These are phyloP conservation scores for Psilocybe tampanensis DNA, from an alignment of 768 basidiomycete genomes.

Conservation along the genomic window DNA sequence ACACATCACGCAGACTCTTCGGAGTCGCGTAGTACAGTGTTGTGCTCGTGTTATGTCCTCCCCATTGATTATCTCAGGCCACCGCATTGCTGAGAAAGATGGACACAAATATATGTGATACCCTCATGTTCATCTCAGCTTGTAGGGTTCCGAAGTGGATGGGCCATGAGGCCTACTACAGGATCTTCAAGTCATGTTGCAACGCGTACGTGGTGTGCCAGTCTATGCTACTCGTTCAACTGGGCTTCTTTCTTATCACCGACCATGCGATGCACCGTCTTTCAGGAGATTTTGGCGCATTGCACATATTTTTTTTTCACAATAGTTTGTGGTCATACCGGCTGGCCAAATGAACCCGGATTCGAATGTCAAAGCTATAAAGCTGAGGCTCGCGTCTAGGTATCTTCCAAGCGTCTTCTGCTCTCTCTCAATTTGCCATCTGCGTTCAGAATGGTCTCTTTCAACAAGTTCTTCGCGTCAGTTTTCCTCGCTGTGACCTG, in stretches of 20 bases:
- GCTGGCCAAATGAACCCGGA: background rate
- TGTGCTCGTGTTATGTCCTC: too few relatives aligned
- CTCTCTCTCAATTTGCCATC: background rate
- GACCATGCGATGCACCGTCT: slow-evolving; percentile 3
- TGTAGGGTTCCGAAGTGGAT: too few relatives aligned
- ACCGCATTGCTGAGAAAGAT: too few relatives aligned
- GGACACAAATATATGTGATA: too few relatives aligned
- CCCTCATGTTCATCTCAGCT: too few relatives aligned
- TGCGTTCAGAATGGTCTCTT: slow-evolving; percentile 20
- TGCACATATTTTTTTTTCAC: background rate
- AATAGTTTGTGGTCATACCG: background rate
- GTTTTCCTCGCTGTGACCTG: slow-evolving; percentile 29
- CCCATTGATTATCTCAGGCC: too few relatives aligned
- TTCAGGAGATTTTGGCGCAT: background rate
- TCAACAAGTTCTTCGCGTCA: slow-evolving; percentile 31
- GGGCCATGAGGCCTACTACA: background rate
- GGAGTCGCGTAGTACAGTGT: too few relatives aligned
- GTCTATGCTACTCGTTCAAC: background rate
- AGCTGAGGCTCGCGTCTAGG: background rate
- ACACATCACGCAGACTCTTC: too few relatives aligned
- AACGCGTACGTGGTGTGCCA: background rate
- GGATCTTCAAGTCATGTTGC: background rate
- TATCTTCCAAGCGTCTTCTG: background rate
- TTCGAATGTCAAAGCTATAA: slow-evolving; percentile 3
- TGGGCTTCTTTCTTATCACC: slow-evolving; percentile 6